A percentile compares a stretch with the other conserved stretches of the same genome.
phyloP scores from a whole-genome alignment of 1,284 basidiomycete species.

The Ceratobasidium sp. region DNA sequence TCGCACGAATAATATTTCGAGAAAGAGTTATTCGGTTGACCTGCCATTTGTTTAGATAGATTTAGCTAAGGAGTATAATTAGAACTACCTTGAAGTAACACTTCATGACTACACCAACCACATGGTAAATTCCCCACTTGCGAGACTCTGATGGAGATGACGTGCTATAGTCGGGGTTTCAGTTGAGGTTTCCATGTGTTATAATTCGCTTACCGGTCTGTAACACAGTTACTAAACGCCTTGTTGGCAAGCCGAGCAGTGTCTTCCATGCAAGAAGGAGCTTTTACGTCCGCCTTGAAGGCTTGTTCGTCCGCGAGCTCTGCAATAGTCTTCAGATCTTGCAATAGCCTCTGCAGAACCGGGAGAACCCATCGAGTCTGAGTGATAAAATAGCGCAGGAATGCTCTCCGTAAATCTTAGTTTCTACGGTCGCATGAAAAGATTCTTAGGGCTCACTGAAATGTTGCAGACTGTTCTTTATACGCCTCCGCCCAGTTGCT shows the following conservation, averaged over 20 bases:
- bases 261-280: constrained; percentile 86
- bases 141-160: constrained; percentile 82
- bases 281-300: constrained; percentile 68
- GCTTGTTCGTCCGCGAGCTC: constrained; percentile 75
- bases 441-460: constrained; percentile 54
- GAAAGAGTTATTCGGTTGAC: constrained; percentile 92
- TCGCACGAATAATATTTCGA: constrained; percentile 91
- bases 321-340: constrained; percentile 85
- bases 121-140: constrained; percentile 94
- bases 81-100: constrained; percentile 89
- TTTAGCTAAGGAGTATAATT: constrained; percentile 4
- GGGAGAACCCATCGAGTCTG: constrained; percentile 88
- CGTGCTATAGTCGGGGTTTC: constrained; percentile 60
- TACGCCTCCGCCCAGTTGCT: constrained; percentile 78
- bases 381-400: constrained; percentile 81
- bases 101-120: constrained; percentile 93
- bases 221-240: constrained; percentile 92
- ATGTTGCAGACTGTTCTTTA: constrained; percentile 77
- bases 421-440: not conserved
- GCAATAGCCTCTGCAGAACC: constrained; percentile 81
- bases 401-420: constrained; percentile 64
- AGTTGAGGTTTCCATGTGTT: not conserved
- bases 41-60: constrained; percentile 60
- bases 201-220: constrained; percentile 75
- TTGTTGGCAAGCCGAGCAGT: constrained; percentile 92